Conservation (phyloP, 106 monocot species). For the Vanilla planifolia region DNA sequence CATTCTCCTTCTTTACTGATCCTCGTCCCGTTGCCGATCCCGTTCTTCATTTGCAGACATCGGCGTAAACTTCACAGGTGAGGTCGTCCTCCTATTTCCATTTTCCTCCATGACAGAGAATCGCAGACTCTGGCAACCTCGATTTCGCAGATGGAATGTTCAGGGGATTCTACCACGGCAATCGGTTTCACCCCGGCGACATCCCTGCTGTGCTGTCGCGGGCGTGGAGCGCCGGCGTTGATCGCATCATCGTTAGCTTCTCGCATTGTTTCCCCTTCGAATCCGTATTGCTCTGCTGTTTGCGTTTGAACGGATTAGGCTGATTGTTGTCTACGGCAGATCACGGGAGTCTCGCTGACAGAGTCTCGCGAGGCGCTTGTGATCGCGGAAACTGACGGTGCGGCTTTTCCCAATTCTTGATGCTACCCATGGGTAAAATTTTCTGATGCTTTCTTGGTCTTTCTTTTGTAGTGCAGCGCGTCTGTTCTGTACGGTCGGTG, state of each 20-base stretch:
- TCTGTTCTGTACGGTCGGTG: constrained; percentile 94
- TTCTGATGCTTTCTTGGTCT: neutral
- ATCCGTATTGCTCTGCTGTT: neutral
- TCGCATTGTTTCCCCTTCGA: neutral
- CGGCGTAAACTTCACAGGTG: constrained; percentile 92
- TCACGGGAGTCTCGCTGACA: constrained; percentile 81
- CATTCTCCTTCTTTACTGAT: neutral
- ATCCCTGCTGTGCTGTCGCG: constrained; percentile 65
- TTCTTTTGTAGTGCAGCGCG: constrained; percentile 39
- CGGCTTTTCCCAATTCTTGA: constrained; percentile 11
- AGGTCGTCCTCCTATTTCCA: constrained; percentile 7
- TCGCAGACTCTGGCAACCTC: neutral
- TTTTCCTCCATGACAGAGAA: neutral
- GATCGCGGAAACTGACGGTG: constrained; percentile 92
- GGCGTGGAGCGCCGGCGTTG: constrained; percentile 87
- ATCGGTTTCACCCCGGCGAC: constrained; percentile 64
- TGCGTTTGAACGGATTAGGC: neutral
- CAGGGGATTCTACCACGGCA: constrained; percentile 92
- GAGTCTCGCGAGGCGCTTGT: constrained; percentile 87
- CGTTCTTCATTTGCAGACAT: constrained; percentile 45
- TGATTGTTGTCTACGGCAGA: constrained; percentile 23
- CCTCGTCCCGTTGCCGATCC: neutral
- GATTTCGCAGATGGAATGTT: constrained; percentile 78
- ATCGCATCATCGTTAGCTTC: constrained; percentile 78
- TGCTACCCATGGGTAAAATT: constrained; percentile 4